Evolutionary conservation across 345 rosid species (phyloP).

Genomic region (Brassica incana): DNA sequence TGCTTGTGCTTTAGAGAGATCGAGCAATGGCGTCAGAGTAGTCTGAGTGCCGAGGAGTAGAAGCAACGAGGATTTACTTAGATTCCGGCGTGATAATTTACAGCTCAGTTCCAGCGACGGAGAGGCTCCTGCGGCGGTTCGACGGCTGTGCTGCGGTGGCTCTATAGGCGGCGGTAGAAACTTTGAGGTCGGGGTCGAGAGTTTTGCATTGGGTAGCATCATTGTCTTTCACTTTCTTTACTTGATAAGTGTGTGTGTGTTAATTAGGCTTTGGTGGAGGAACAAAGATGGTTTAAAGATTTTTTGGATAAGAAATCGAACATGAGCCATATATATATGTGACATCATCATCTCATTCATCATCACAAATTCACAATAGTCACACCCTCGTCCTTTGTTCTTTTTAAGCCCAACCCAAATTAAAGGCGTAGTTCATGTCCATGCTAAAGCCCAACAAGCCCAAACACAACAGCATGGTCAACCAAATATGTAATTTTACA

Average conservation of each 20-base stretch:
- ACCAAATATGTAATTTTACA: not conserved
- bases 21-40: slow-evolving; percentile 43
- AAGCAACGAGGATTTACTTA: slow-evolving; percentile 60
- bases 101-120: slow-evolving; percentile 37
- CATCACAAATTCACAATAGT: not conserved
- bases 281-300: slow-evolving; percentile 3
- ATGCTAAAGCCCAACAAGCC: not conserved
- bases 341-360: slow-evolving; percentile 4
- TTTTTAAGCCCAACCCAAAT: not conserved
- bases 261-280: not conserved
- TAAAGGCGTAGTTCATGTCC: not conserved
- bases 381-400: not conserved
- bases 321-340: slow-evolving; percentile 22
- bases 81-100: slow-evolving; percentile 63
- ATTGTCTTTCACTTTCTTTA: slow-evolving; percentile 7
- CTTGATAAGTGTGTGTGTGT: slow-evolving; percentile 15
- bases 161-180: slow-evolving; percentile 31
- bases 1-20: slow-evolving; percentile 45
- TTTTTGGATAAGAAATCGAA: slow-evolving; percentile 38
- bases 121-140: slow-evolving; percentile 24
- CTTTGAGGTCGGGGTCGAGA: slow-evolving; percentile 36
- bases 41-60: slow-evolving; percentile 54
- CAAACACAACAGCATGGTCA: not conserved
- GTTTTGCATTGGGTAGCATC: slow-evolving; percentile 48
- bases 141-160: slow-evolving; percentile 35